phyloP scores from a whole-genome alignment of 1,284 basidiomycete species.

The Rhodotorula sp. region DNA sequence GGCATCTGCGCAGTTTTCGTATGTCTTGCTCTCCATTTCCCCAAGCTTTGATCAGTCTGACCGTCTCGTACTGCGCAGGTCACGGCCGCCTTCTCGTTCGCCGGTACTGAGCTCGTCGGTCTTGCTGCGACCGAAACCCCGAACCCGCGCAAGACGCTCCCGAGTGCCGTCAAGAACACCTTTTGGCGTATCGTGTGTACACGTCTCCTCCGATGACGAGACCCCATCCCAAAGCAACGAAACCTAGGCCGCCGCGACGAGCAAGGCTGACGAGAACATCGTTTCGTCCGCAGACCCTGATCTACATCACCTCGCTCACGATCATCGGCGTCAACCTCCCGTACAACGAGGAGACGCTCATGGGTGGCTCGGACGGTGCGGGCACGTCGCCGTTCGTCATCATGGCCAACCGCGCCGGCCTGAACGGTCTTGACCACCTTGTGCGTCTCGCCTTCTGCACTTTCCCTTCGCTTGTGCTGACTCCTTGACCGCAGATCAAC shows the following conservation, averaged over 20 bases:
- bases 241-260: too few relatives aligned
- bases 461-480: too few relatives aligned
- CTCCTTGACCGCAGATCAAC: constrained; percentile 45
- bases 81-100: constrained; percentile 54
- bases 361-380: constrained; percentile 51
- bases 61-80: constrained; percentile 50
- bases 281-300: constrained; percentile 47
- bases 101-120: constrained; percentile 62
- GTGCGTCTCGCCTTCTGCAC: not conserved
- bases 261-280: too few relatives aligned
- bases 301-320: constrained; percentile 60
- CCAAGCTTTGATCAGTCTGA: not conserved
- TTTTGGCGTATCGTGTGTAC: constrained; percentile 16
- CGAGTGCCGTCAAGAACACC: constrained; percentile 56
- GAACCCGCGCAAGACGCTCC: constrained; percentile 56
- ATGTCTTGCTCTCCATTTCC: not conserved
- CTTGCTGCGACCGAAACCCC: constrained; percentile 63
- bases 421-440: constrained; percentile 55
- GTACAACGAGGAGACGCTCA: constrained; percentile 48
- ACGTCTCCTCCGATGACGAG: not conserved
- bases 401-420: constrained; percentile 52
- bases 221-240: too few relatives aligned
- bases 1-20: constrained; percentile 55
- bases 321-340: constrained; percentile 62
- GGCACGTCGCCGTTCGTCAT: constrained; percentile 59